Evolutionary conservation across 2,329 filamentous ascomycete genomes (phyloP).

Genomic region (Penicillium sp.): DNA sequence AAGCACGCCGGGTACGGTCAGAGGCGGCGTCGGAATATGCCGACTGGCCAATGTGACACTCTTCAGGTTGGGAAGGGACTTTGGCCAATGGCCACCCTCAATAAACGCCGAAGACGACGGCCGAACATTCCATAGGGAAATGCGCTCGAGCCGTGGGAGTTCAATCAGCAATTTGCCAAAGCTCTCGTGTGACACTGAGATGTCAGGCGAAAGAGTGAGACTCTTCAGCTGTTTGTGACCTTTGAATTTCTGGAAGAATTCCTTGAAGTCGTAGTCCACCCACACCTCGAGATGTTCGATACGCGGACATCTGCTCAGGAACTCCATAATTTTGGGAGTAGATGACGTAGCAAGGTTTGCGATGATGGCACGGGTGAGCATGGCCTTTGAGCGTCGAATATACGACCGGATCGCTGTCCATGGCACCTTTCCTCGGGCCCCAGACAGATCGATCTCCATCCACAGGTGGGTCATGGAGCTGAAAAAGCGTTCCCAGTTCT

Average conservation of each 20-base stretch:
- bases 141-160: slow-evolving; percentile 28
- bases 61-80: slow-evolving; percentile 29
- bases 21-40: slow-evolving; percentile 1
- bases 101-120: slow-evolving; percentile 4
- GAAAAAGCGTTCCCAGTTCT: slow-evolving; percentile 52
- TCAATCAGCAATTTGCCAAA: slow-evolving; percentile 24
- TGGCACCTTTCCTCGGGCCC: slow-evolving; percentile 42
- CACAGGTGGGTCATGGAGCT: slow-evolving; percentile 47
- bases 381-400: slow-evolving; percentile 33
- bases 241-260: slow-evolving; percentile 27
- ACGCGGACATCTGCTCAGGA: slow-evolving; percentile 34
- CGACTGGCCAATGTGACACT: slow-evolving; percentile 25
- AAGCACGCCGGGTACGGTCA: not conserved
- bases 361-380: slow-evolving; percentile 32
- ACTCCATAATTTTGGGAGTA: slow-evolving; percentile 26
- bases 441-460: slow-evolving; percentile 51
- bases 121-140: slow-evolving; percentile 24
- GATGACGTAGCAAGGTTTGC: slow-evolving; percentile 27
- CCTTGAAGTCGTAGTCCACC: slow-evolving; percentile 15
- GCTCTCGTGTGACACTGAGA: slow-evolving; percentile 22
- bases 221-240: slow-evolving; percentile 24
- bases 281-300: slow-evolving; percentile 32
- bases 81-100: slow-evolving; percentile 19
- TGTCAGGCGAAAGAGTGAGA: slow-evolving; percentile 25
- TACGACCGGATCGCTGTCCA: slow-evolving; percentile 34